These are phyloP conservation scores for Camelina laxa DNA, from an alignment of 345 rosid genomes.

Conservation along the genomic window DNA sequence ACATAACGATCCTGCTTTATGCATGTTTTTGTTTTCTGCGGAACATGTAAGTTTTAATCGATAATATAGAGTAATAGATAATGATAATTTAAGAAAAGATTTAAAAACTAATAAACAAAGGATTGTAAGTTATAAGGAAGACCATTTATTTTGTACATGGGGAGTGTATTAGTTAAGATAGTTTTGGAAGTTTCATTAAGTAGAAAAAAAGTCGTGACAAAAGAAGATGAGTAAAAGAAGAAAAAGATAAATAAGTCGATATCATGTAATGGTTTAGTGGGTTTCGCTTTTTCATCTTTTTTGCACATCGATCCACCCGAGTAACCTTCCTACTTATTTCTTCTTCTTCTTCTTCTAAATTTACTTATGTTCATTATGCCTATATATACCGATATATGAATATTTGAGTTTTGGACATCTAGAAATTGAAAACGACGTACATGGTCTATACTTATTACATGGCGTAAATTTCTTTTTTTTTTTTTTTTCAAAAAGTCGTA, in stretches of 20 bases:
- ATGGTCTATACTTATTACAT: slow-evolving; percentile 17
- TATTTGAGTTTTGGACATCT: slow-evolving; percentile 25
- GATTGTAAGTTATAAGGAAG: too few relatives aligned
- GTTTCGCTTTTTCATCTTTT: slow-evolving; percentile 50
- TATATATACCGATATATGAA: not conserved
- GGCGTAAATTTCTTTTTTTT: not conserved
- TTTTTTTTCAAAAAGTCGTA: slow-evolving; percentile 22
- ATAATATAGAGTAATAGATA: too few relatives aligned
- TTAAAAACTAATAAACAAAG: too few relatives aligned
- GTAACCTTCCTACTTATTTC: slow-evolving; percentile 55
- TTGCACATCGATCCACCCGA: slow-evolving; percentile 51
- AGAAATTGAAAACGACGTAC: slow-evolving; percentile 40
- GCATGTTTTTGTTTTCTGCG: not conserved
- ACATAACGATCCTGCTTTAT: slow-evolving; percentile 4
- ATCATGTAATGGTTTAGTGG: slow-evolving; percentile 61
- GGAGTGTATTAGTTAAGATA: slow-evolving; percentile 29
- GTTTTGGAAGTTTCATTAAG: slow-evolving; percentile 34
- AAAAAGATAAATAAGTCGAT: slow-evolving; percentile 46
- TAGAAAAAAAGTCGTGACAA: slow-evolving; percentile 48
- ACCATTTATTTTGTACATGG: not conserved
- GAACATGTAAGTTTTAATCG: not conserved
- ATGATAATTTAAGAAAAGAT: too few relatives aligned
- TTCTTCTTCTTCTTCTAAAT: slow-evolving; percentile 26
- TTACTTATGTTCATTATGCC: slow-evolving; percentile 30
- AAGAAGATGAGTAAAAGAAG: slow-evolving; percentile 42